phyloP scores from a whole-genome alignment of 192 early-diverging fungal species.

The Coemansia sp. region DNA sequence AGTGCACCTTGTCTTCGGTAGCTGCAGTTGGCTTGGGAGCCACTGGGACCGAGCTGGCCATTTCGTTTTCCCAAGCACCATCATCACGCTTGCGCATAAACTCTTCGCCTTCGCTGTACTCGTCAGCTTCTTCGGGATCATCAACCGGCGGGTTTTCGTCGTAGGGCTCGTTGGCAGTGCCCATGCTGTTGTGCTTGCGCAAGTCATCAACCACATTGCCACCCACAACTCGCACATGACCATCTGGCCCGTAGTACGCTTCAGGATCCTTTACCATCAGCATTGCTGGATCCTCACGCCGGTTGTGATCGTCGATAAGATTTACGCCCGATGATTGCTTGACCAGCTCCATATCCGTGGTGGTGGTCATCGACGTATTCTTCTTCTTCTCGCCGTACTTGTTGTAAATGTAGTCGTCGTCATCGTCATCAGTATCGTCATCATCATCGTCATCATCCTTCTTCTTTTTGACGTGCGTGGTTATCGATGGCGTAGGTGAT shows the following conservation, averaged over 20 bases:
- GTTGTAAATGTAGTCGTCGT: conserved; percentile 49
- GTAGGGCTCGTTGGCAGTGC: conserved; percentile 39
- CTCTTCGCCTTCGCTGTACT: conserved; percentile 49
- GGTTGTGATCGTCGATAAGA: conserved; percentile 50
- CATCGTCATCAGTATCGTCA: conserved; percentile 34
- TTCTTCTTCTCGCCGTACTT: conserved; percentile 53
- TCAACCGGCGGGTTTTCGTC: conserved; percentile 51
- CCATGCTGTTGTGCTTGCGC: conserved; percentile 44
- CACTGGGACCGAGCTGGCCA: conserved; percentile 23
- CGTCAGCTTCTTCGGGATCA: conserved; percentile 47
- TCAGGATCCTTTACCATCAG: conserved; percentile 49
- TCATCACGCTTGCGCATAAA: conserved; percentile 51
- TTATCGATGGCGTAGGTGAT: conserved; percentile 7
- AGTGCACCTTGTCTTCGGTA: not conserved
- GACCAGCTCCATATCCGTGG: conserved; percentile 48
- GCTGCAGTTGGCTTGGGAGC: not conserved
- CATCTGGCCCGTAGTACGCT: conserved; percentile 46
- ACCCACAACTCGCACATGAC: conserved; percentile 41
- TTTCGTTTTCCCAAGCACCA: conserved; percentile 14
- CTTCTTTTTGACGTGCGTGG: conserved; percentile 39
- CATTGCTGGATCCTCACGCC: conserved; percentile 50
- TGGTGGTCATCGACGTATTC: conserved; percentile 37
- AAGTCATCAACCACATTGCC: conserved; percentile 49
- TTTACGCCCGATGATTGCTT: conserved; percentile 50
- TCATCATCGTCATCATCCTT: conserved; percentile 38